A percentile compares a stretch with the other conserved stretches of the same genome.
These are phyloP conservation scores for Prunus fruticosa DNA, from an alignment of 306 rosid genomes.

Conservation along the genomic window DNA sequence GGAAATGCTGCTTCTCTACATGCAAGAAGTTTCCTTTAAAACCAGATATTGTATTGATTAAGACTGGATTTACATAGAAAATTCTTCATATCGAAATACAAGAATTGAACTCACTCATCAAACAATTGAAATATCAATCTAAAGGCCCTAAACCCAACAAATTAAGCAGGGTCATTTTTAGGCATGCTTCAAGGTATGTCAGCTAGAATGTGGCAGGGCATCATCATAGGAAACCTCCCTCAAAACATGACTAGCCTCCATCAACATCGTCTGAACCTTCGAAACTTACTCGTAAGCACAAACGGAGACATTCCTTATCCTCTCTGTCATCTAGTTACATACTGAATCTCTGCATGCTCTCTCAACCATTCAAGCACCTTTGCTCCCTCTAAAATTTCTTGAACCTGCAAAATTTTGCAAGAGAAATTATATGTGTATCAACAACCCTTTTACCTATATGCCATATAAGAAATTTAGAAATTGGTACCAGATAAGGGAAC, in stretches of 20 bases:
- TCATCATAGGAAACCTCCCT: background rate
- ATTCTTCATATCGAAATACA: background rate
- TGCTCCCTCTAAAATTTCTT: slow-evolving; percentile 95
- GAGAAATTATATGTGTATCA: background rate
- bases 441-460: background rate
- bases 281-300: background rate
- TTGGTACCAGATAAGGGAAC: background rate
- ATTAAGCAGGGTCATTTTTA: background rate
- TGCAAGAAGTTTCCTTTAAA: too few species aligned
- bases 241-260: background rate
- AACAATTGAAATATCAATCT: background rate
- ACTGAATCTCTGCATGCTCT: slow-evolving; percentile 75
- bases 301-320: background rate
- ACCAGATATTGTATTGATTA: background rate
- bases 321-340: slow-evolving; percentile 46
- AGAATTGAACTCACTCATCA: background rate
- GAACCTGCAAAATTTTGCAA: slow-evolving; percentile 57
- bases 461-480: background rate
- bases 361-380: slow-evolving; percentile 97
- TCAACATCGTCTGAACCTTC: background rate
- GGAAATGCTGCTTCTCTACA: too few species aligned
- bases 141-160: background rate
- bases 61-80: background rate
- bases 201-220: background rate
- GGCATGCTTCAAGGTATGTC: background rate